Evolutionary conservation across 1,284 basidiomycete genomes (phyloP), one percentile per base, ranked within the genome.

Genomic region (Moesziomyces aphidis): DNA sequence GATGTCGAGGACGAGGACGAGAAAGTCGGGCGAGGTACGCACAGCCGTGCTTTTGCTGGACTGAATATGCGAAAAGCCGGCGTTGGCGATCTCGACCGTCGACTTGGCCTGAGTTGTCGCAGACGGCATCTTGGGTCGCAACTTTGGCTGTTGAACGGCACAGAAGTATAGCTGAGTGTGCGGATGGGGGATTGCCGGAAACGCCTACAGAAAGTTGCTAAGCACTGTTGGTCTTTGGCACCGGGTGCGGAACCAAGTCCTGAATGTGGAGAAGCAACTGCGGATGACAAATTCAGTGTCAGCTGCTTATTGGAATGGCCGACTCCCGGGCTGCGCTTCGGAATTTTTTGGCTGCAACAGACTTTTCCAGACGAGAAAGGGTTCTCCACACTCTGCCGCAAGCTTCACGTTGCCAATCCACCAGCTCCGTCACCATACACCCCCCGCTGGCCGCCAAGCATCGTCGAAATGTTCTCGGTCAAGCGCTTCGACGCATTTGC

Each of bases 1-100:
- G 53, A 83, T 61, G 54, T 84, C 82, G 54, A 84, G 55, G 28
- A 84, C 62, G 34, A 84, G 60, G 9, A 76, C 77, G n/a, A 83
- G 77, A 47, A 83, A 80, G 70, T 82, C 80, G 26, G 80, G 74
- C 13, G 72, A 63, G 22, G 59, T 58, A 23, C 58, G 64, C 1
- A 34, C 57, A 10, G 45, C 50, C 39, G 51, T 62, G 39, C 54
- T 62, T 23, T 64, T 64, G 34, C 48, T 57, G 8, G 62, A 55
- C 23, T 62, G 68, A 23, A 77, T 65, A 52, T 77, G 70, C 10
- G 70, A 62, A 45, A 74, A 77, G 54, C 67, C 67, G 5, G 72
- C 66, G 39, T 66, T 71, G 61, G 66, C 64, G 23, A 77, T 60
- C 21, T 75, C 62, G 46, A 62, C 69, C 21, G 66, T 73, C 54